Evolutionary conservation across 2,329 filamentous ascomycete species (phyloP).

Genomic region (Colletotrichum noveboracense): DNA sequence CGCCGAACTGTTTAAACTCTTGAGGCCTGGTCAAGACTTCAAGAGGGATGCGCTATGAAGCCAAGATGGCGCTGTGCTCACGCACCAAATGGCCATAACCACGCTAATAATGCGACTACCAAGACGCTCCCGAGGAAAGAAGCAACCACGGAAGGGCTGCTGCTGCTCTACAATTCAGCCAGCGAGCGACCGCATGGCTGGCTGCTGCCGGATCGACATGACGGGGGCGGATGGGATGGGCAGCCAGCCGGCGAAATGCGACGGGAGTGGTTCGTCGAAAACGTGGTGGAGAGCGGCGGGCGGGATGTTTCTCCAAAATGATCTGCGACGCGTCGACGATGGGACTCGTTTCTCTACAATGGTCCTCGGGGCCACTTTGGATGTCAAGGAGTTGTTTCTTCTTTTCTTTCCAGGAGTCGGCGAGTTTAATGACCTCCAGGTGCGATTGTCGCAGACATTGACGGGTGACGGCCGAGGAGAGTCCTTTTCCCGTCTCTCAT

Average conservation of each 20-base stretch:
- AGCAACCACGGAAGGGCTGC: background rate
- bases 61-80: background rate
- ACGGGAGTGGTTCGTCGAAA: background rate
- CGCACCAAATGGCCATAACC: background rate
- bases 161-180: background rate
- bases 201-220: conserved; percentile 19
- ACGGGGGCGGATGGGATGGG: background rate
- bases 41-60: background rate
- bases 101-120: background rate
- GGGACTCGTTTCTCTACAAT: background rate
- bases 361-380: background rate
- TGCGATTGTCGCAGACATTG: background rate
- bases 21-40: background rate
- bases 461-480: background rate
- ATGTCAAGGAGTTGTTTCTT: background rate
- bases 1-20: background rate
- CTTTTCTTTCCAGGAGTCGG: background rate
- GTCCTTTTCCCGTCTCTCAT: background rate
- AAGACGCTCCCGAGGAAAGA: background rate
- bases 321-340: background rate
- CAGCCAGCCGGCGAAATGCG: background rate
- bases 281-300: background rate
- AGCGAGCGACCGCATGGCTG: conserved; percentile 1
- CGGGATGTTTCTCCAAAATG: background rate
- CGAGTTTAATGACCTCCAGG: background rate